Evolutionary conservation across 2,329 filamentous ascomycete species (phyloP).

Genomic region (Myriosclerotinia scirpicola): DNA sequence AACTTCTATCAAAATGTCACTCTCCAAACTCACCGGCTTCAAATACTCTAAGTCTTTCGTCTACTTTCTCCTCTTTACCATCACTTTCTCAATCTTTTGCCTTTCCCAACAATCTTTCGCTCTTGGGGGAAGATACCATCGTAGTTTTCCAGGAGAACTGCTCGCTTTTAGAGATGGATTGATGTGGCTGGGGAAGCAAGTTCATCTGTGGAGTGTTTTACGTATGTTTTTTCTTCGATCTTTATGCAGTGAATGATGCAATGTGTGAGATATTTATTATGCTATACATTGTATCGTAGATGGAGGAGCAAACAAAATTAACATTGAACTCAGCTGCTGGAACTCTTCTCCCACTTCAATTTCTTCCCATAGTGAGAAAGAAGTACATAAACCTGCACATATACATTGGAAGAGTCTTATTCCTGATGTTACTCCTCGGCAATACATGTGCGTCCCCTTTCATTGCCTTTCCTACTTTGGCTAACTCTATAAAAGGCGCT

Average conservation of each 20-base stretch:
- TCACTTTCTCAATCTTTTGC: constrained; percentile 13
- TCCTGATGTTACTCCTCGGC: not conserved
- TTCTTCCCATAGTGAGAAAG: constrained; percentile 11
- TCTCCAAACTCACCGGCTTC: constrained; percentile 7
- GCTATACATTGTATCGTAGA: not conserved
- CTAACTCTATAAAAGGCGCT: not conserved
- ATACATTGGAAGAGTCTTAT: constrained; percentile 4
- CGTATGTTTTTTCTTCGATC: constrained; percentile 3
- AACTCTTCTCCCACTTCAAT: constrained; percentile 18
- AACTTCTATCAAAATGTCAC: constrained; percentile 3
- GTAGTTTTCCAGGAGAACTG: not conserved
- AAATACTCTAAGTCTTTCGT: not conserved
- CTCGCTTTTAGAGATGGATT: constrained; percentile 5
- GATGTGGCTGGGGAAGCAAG: constrained; percentile 6
- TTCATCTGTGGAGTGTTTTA: constrained; percentile 20
- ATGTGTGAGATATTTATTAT: not conserved
- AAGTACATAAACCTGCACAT: constrained; percentile 1
- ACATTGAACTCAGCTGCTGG: constrained; percentile 2
- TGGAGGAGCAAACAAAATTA: not conserved
- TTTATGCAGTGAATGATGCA: not conserved
- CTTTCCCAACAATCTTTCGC: constrained; percentile 6
- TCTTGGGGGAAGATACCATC: not conserved
- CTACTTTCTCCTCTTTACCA: constrained; percentile 1
- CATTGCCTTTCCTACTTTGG: not conserved
- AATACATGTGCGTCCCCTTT: constrained; percentile 5